Conservation (phyloP, 2,329 filamentous ascomycete genomes). For the Zasmidium angulare region DNA sequence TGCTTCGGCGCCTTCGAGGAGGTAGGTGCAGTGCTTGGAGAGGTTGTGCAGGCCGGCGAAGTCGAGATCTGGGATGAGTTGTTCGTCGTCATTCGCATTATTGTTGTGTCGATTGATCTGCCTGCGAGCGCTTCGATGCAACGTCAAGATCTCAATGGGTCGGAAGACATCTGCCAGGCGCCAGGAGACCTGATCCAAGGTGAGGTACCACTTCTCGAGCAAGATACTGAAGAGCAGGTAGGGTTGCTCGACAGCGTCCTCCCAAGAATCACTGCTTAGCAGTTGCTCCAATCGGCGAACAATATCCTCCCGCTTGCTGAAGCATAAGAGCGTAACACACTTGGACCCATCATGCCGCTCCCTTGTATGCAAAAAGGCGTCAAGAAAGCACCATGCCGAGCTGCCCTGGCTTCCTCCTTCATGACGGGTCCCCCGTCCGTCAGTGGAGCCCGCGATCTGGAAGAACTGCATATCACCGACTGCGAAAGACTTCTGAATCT, state of each 20-base stretch:
- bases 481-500: background rate
- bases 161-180: constrained; percentile 33
- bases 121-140: constrained; percentile 12
- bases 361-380: constrained; percentile 12
- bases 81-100: constrained; percentile 19
- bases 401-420: background rate
- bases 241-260: constrained; percentile 31
- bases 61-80: constrained; percentile 21
- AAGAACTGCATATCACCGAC: background rate
- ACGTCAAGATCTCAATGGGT: constrained; percentile 27
- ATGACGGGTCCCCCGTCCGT: background rate
- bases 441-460: background rate
- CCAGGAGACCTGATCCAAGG: constrained; percentile 35
- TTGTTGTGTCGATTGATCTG: constrained; percentile 9
- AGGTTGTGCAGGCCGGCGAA: constrained; percentile 38
- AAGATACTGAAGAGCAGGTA: constrained; percentile 35
- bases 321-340: constrained; percentile 12
- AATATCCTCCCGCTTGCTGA: background rate
- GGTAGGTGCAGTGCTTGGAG: constrained; percentile 40
- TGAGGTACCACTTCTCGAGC: constrained; percentile 34
- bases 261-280: constrained; percentile 1
- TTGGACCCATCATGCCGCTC: constrained; percentile 3
- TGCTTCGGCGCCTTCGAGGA: constrained; percentile 38
- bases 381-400: constrained; percentile 1
- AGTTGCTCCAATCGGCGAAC: constrained; percentile 1